phyloP scores from a whole-genome alignment of 78 protist species.

The Neovahlkampfia damariscottae region DNA sequence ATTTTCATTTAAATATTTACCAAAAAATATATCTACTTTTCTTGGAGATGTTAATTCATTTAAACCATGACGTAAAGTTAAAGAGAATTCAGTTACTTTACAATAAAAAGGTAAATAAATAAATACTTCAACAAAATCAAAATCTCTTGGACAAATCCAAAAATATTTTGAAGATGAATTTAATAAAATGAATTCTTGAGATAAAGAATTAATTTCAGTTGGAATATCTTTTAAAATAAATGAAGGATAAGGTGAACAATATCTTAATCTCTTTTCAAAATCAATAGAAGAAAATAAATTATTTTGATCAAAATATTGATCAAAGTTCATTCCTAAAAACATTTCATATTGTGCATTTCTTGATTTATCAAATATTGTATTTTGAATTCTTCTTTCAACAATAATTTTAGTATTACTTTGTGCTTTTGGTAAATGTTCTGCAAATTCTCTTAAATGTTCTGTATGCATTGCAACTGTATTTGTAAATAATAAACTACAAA shows the following conservation, averaged over 20 bases:
- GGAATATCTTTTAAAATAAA: not conserved
- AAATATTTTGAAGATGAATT: not conserved
- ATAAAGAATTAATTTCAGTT: not conserved
- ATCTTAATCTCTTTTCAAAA: no score
- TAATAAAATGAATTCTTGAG: no score
- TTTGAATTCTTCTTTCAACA: constrained; percentile 7
- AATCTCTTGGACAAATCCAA: not conserved
- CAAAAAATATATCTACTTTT: not conserved
- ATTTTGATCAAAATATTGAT: not conserved
- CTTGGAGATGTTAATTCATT: not conserved
- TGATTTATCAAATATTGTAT: not conserved
- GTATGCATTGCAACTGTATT: constrained; percentile 20
- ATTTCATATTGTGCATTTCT: not conserved
- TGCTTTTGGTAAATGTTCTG: not conserved
- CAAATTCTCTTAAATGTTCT: not conserved
- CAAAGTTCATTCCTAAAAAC: not conserved
- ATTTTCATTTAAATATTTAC: not conserved
- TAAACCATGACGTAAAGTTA: not conserved
- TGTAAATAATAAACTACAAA: not conserved
- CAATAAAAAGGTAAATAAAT: not conserved
- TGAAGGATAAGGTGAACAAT: not conserved
- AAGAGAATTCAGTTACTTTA: not conserved
- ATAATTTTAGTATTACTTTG: not conserved
- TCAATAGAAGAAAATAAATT: not conserved
- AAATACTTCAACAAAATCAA: not conserved